phyloP scores from a whole-genome alignment of 2,329 filamentous ascomycete genomes.

The Aspergillus flavus region DNA sequence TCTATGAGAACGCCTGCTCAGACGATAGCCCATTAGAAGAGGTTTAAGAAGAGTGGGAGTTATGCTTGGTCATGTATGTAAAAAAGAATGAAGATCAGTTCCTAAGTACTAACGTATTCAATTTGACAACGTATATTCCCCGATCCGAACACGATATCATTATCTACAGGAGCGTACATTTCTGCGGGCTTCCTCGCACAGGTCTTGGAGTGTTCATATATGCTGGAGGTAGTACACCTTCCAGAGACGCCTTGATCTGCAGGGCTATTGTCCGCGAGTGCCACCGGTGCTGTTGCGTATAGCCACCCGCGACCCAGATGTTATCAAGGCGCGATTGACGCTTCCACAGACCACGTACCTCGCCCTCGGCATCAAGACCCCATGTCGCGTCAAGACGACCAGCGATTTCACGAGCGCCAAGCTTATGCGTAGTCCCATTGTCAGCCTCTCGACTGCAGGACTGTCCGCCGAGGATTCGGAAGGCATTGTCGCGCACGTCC shows the following conservation, averaged over 20 bases:
- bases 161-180: not conserved
- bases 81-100: not conserved
- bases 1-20: too few species aligned
- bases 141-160: not conserved
- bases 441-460: not conserved
- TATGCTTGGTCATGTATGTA: too few species aligned
- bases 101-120: too few species aligned
- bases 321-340: slow-evolving; percentile 30
- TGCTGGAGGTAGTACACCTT: slow-evolving; percentile 36
- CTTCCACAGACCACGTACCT: slow-evolving; percentile 47
- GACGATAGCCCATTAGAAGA: too few species aligned
- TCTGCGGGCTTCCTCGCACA: not conserved
- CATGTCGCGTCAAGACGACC: slow-evolving; percentile 45
- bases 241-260: slow-evolving; percentile 46
- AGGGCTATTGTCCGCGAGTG: slow-evolving; percentile 49
- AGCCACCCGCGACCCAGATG: slow-evolving; percentile 51
- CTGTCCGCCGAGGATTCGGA: slow-evolving; percentile 31
- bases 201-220: slow-evolving; percentile 26
- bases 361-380: slow-evolving; percentile 48
- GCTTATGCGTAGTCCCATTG: not conserved
- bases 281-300: slow-evolving; percentile 44
- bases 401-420: slow-evolving; percentile 39
- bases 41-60: too few species aligned
- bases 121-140: not conserved
- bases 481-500: slow-evolving; percentile 31